Evolutionary conservation across 768 basidiomycete genomes (phyloP), one percentile per base, ranked within the genome.

Genomic region (Lactarius akahatsu): DNA sequence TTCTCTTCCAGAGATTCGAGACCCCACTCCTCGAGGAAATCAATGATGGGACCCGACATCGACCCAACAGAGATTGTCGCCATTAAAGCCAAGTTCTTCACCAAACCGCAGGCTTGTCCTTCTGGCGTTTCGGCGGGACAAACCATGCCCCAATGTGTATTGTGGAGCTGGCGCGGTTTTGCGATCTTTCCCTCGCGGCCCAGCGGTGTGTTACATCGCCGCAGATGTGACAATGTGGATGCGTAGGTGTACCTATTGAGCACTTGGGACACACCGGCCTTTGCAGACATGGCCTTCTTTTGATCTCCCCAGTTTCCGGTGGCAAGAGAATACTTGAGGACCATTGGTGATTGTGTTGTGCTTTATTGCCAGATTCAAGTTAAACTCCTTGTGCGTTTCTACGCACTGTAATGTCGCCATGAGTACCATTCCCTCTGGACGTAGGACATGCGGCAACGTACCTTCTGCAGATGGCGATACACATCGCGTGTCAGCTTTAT

Each of bases 111-210:
- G 67, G 97, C 97, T 76, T 98, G 97, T 56, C 97, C 97, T 86
- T 99, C 97, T 1, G 97, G 97, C 4, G 97, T 99, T 77, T 99
- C 97, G 45, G 97, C 97, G 52, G 97, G 97, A 74, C 97, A 99
- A 23, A 99, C 97, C 97, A 99, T 98, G 43, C 97, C 97, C 97
- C 97, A 99, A 73, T 99, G 97, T 0, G 97, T 98, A 73, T 99
- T 99, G 77, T 99, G 97, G 63, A 99, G 81, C 73, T 99, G 97
- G 72, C 97, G 97, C 64, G 97, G 97, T 76, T 98, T 98, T 56
- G 97, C 97, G 66, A 98, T 98, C 80, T 99, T 99, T 64, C 96
- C 96, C 76, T 98, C 97, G 66, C 97, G 90, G 63, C 97, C 97
- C 58, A 99, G 86, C 2, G 97, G 97, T 0, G 97, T 98, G 76